phyloP scores from a whole-genome alignment of 2,329 filamentous ascomycete species.

The Pezicula carpinea region DNA sequence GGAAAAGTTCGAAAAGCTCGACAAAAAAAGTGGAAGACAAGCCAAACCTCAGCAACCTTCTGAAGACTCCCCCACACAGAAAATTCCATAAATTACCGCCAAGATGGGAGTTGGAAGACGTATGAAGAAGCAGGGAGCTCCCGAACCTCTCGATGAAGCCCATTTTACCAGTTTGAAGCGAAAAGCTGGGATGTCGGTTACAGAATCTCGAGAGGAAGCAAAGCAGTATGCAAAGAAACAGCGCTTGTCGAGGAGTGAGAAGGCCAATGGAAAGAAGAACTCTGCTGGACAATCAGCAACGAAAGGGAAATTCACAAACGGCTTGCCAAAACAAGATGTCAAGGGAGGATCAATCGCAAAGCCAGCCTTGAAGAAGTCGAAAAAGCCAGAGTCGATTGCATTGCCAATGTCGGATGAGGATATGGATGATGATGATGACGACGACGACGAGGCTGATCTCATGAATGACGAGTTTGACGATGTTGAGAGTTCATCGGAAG shows the following conservation, averaged over 20 bases:
- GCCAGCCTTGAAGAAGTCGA: slow-evolving; percentile 30
- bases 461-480: slow-evolving; percentile 39
- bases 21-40: background rate
- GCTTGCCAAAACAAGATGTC: slow-evolving; percentile 21
- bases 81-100: slow-evolving; percentile 15
- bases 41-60: no score
- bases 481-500: slow-evolving; percentile 28
- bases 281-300: slow-evolving; percentile 23
- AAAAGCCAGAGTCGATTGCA: slow-evolving; percentile 37
- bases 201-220: slow-evolving; percentile 47
- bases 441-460: slow-evolving; percentile 42
- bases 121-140: slow-evolving; percentile 93
- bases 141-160: slow-evolving; percentile 75
- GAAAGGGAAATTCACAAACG: slow-evolving; percentile 32
- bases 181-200: slow-evolving; percentile 69
- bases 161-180: slow-evolving; percentile 77
- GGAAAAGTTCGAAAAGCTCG: background rate
- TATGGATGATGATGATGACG: slow-evolving; percentile 32
- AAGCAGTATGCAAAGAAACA: slow-evolving; percentile 49
- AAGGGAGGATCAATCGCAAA: slow-evolving; percentile 29
- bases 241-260: slow-evolving; percentile 46
- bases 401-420: slow-evolving; percentile 36
- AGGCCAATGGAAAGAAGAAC: slow-evolving; percentile 30
- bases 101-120: slow-evolving; percentile 86
- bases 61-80: slow-evolving; percentile 2